Evolutionary conservation across 1,284 basidiomycete species (phyloP).

Genomic region (Grifola frondosa): DNA sequence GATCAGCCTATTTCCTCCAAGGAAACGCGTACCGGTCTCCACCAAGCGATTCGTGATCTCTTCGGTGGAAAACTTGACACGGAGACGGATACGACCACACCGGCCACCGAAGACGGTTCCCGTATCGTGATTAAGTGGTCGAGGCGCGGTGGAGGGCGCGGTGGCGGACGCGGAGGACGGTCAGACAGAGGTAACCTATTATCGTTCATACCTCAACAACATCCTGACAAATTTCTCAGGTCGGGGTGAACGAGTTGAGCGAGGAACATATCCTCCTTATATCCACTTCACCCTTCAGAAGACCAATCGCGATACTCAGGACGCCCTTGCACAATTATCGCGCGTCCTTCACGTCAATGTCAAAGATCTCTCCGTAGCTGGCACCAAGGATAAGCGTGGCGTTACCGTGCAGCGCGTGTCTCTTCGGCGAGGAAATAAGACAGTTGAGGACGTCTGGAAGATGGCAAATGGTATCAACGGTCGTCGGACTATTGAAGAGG

Average conservation of each 20-base stretch:
- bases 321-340: conserved; percentile 81
- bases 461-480: conserved; percentile 68
- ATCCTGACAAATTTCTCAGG: too few relatives aligned
- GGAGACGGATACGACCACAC: conserved; percentile 61
- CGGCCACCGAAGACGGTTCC: conserved; percentile 60
- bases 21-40: conserved; percentile 77
- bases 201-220: too few relatives aligned
- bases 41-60: conserved; percentile 77
- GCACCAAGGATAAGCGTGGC: conserved; percentile 98
- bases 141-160: conserved; percentile 42
- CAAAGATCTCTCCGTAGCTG: conserved; percentile 87
- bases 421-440: conserved; percentile 76
- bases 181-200: conserved; percentile 34
- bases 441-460: conserved; percentile 84
- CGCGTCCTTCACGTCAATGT: conserved; percentile 72
- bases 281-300: conserved; percentile 98
- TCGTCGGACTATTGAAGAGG: conserved; percentile 57
- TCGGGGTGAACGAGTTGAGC: conserved; percentile 42
- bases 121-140: conserved; percentile 77
- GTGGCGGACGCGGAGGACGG: conserved; percentile 44
- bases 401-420: conserved; percentile 94
- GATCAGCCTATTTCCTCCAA: conserved; percentile 81
- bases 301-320: conserved; percentile 96
- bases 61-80: conserved; percentile 86
- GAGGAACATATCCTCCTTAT: conserved; percentile 79